Evolutionary conservation across 495 filamentous ascomycete species (phyloP).

Genomic region (Hyaloscypha variabilis): DNA sequence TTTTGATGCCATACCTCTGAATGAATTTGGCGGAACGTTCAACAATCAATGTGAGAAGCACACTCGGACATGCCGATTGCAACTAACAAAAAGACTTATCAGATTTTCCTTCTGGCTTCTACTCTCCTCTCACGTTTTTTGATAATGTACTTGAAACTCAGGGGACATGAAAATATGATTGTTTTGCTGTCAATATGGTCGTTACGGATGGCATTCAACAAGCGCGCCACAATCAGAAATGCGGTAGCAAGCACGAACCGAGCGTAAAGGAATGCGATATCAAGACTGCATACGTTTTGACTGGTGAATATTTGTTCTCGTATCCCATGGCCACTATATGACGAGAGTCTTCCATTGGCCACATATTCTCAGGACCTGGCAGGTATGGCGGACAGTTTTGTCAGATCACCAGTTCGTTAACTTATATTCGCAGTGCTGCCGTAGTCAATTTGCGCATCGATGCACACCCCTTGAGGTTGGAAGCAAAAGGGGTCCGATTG

Average conservation of each 20-base stretch:
- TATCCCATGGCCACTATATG: too few relatives aligned
- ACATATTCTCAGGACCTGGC: too few relatives aligned
- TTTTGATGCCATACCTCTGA: constrained; percentile 20
- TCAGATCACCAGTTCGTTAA: too few relatives aligned
- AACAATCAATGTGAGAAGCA: constrained; percentile 23
- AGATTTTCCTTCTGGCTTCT: constrained; percentile 16
- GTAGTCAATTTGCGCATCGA: too few relatives aligned
- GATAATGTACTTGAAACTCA: constrained; percentile 17
- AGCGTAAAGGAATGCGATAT: constrained; percentile 3
- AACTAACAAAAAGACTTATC: constrained; percentile 18
- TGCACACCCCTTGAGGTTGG: too few relatives aligned
- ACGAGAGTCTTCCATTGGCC: too few relatives aligned
- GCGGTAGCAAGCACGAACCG: constrained; percentile 6
- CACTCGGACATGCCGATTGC: constrained; percentile 12
- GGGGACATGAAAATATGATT: constrained; percentile 12
- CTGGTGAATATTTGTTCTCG: too few relatives aligned
- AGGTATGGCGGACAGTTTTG: too few relatives aligned
- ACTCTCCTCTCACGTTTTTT: constrained; percentile 18
- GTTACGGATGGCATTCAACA: constrained; percentile 4
- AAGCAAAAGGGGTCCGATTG: too few relatives aligned
- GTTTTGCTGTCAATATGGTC: constrained; percentile 7
- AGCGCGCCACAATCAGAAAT: constrained; percentile 7
- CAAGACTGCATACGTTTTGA: constrained; percentile 2
- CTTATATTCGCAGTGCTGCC: too few relatives aligned
- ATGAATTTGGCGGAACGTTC: constrained; percentile 18